These are phyloP conservation scores for Sporothrix mexicana DNA, from an alignment of 2,329 filamentous ascomycete species.

Conservation along the genomic window DNA sequence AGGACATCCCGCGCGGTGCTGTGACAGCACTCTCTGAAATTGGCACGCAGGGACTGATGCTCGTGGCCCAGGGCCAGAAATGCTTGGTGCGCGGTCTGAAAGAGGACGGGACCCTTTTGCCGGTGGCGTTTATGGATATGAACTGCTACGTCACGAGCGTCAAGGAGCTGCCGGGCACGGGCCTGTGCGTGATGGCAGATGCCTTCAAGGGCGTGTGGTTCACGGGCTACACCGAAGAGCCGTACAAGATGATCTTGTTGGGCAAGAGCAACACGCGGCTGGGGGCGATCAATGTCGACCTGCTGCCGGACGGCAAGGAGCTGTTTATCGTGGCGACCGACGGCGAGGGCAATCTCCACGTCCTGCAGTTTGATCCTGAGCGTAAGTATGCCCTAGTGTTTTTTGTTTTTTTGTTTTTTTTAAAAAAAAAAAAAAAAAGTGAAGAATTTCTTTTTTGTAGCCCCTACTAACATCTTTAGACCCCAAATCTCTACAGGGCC, in stretches of 20 bases:
- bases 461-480: slow-evolving; percentile 57
- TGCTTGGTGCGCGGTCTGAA: slow-evolving; percentile 96
- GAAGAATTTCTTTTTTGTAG: too few species aligned
- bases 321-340: slow-evolving; percentile 84
- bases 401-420: not conserved
- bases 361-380: slow-evolving; percentile 93
- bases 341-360: slow-evolving; percentile 82
- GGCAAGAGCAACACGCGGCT: slow-evolving; percentile 82
- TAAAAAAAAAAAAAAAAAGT: too few species aligned
- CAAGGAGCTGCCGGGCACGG: slow-evolving; percentile 81
- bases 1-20: slow-evolving; percentile 89
- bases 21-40: slow-evolving; percentile 86
- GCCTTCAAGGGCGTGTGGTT: slow-evolving; percentile 96
- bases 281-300: slow-evolving; percentile 81
- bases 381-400: slow-evolving; percentile 60
- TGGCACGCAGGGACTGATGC: slow-evolving; percentile 84
- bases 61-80: slow-evolving; percentile 93
- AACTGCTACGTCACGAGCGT: slow-evolving; percentile 89
- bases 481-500: slow-evolving; percentile 88
- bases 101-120: slow-evolving; percentile 89
- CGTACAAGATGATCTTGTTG: slow-evolving; percentile 92
- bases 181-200: slow-evolving; percentile 86
- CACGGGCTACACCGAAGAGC: slow-evolving; percentile 93
- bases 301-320: slow-evolving; percentile 83
- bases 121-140: slow-evolving; percentile 97